These are phyloP conservation scores for Postia placenta DNA, from an alignment of 768 basidiomycete genomes.

Conservation along the genomic window DNA sequence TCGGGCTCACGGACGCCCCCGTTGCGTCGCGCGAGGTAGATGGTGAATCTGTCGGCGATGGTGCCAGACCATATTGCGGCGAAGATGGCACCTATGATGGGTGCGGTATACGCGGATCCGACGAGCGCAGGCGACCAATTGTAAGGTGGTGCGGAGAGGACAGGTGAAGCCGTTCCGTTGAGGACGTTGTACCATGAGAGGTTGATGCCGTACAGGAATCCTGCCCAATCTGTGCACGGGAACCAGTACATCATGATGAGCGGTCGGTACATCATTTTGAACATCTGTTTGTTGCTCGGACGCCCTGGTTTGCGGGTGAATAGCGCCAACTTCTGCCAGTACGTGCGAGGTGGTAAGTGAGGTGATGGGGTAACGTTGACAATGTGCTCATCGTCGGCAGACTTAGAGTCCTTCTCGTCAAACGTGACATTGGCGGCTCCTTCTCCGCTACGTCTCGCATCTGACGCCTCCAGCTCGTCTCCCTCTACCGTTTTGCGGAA, in stretches of 20 bases:
- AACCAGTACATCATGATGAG: not conserved
- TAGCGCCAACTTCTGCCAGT: not conserved
- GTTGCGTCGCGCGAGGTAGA: slow-evolving; percentile 14
- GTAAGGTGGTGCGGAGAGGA: slow-evolving; percentile 16
- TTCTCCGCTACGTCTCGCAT: not conserved
- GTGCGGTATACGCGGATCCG: slow-evolving; percentile 17
- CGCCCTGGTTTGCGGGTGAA: not conserved
- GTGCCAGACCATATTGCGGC: slow-evolving; percentile 12
- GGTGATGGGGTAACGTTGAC: not conserved
- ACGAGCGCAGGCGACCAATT: slow-evolving; percentile 19
- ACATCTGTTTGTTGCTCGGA: not conserved
- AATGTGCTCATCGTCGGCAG: not conserved
- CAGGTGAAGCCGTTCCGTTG: slow-evolving; percentile 18
- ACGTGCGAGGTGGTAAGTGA: not conserved
- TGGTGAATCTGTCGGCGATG: slow-evolving; percentile 18
- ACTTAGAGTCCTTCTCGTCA: not conserved
- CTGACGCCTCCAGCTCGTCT: not conserved
- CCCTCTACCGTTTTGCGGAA: not conserved
- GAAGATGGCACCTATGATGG: slow-evolving; percentile 13
- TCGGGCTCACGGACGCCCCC: slow-evolving; percentile 17
- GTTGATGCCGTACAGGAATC: slow-evolving; percentile 17
- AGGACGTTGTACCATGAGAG: slow-evolving; percentile 22
- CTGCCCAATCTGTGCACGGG: not conserved
- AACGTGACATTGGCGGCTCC: not conserved
- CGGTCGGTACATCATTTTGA: not conserved